A percentile compares a stretch with the other conserved stretches of the same genome.
These are phyloP conservation scores for Arxiozyma slooffiae DNA, from an alignment of 1,139 yeast genomes.

Conservation along the genomic window DNA sequence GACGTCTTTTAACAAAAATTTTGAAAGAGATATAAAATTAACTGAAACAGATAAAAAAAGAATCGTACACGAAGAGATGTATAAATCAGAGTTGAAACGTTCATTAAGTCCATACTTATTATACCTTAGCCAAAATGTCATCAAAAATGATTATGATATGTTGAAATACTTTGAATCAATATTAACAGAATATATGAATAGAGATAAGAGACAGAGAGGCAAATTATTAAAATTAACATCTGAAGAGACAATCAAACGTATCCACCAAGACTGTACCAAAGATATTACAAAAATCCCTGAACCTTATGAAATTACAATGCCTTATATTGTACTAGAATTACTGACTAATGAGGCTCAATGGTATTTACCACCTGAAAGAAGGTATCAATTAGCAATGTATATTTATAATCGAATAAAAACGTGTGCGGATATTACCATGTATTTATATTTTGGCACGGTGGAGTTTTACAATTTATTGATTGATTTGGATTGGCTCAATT, in stretches of 20 bases:
- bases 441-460: slow-evolving; percentile 24
- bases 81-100: slow-evolving; percentile 16
- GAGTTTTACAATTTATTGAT: slow-evolving; percentile 27
- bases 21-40: slow-evolving; percentile 4
- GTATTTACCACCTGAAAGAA: slow-evolving; percentile 19
- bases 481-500: slow-evolving; percentile 25
- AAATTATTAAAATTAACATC: slow-evolving; percentile 1
- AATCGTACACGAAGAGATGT: slow-evolving; percentile 18
- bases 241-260: slow-evolving; percentile 13
- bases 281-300: slow-evolving; percentile 17
- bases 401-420: slow-evolving; percentile 24
- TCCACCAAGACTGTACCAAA: slow-evolving; percentile 9
- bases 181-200: slow-evolving; percentile 10
- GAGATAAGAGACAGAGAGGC: slow-evolving; percentile 9
- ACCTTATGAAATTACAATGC: slow-evolving; percentile 24
- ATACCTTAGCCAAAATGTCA: slow-evolving; percentile 5
- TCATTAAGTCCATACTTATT: slow-evolving; percentile 19
- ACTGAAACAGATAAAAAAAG: slow-evolving; percentile 1
- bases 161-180: slow-evolving; percentile 12
- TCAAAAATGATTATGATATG: slow-evolving; percentile 23
- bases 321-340: slow-evolving; percentile 18
- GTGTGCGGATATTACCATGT: slow-evolving; percentile 20
- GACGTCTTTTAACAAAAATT: background rate
- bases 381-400: slow-evolving; percentile 20
- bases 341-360: slow-evolving; percentile 13